Conservation (phyloP, 371 early-diverging fungal species). For the Capniomyces stellatus region DNA sequence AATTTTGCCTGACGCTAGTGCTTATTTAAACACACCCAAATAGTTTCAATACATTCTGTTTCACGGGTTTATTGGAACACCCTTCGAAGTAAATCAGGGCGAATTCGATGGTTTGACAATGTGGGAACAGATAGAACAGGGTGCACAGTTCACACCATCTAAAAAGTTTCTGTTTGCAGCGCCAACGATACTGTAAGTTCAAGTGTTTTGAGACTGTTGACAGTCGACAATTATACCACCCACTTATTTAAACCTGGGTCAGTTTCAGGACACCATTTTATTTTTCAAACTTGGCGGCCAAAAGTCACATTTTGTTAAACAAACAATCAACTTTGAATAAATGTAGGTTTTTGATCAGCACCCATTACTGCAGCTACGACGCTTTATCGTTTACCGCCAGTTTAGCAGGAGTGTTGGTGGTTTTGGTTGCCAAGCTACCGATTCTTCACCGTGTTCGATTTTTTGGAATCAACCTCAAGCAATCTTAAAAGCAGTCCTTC, state of each 20-base stretch:
- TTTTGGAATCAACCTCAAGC: conserved; percentile 79
- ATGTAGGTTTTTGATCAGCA: conserved; percentile 76
- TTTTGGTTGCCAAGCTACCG: conserved; percentile 84
- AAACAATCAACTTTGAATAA: no score
- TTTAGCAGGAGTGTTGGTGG: conserved; percentile 55
- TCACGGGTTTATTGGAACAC: conserved; percentile 88
- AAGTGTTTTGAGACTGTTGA: background rate
- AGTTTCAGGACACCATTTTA: no score
- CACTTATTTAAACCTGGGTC: no score
- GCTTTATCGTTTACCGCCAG: conserved; percentile 70
- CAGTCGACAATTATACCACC: no score
- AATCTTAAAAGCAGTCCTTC: conserved; percentile 18
- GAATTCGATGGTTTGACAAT: conserved; percentile 86
- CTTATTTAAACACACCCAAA: no score
- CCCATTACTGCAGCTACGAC: conserved; percentile 90
- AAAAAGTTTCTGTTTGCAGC: conserved; percentile 86
- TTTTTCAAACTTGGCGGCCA: no score
- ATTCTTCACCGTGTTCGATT: conserved; percentile 85
- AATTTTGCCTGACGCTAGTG: no score
- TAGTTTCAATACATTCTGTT: conserved; percentile 90
- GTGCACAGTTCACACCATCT: conserved; percentile 90
- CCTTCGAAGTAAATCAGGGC: conserved; percentile 85
- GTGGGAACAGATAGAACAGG: conserved; percentile 97
- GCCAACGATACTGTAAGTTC: conserved; percentile 77
- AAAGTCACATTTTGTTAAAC: no score